Percentiles rank a stretch among this genome's conserved stretches.
phyloP scores from a whole-genome alignment of 129 eudicot genomes.

The Rutidosis leptorrhynchoides region DNA sequence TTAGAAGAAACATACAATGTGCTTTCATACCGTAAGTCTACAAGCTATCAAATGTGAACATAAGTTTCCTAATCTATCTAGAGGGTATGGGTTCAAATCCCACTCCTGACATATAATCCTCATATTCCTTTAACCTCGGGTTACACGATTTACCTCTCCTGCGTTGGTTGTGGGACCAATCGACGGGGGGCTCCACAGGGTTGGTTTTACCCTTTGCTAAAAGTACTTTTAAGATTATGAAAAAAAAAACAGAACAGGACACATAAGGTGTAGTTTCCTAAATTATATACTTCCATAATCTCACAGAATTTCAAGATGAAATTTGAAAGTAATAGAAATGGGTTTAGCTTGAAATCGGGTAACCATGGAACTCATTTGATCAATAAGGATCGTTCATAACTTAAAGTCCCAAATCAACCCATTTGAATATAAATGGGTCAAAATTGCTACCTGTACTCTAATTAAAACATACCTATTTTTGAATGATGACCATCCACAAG shows the following conservation, averaged over 20 bases:
- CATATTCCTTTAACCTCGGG: too few species aligned
- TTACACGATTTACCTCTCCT: too few species aligned
- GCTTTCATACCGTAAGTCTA: neutral
- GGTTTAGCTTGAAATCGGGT: neutral
- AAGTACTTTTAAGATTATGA: neutral
- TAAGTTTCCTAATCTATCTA: too few species aligned
- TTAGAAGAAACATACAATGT: neutral
- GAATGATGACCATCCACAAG: conserved; percentile 95
- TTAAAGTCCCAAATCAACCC: neutral
- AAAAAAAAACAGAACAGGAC: neutral
- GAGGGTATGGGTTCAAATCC: too few species aligned
- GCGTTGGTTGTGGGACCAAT: too few species aligned
- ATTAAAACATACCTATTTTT: conserved; percentile 66
- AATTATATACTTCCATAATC: neutral
- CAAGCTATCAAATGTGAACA: conserved; percentile 3
- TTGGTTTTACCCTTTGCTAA: too few species aligned
- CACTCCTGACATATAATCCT: too few species aligned
- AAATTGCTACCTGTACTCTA: neutral
- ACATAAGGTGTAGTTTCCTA: neutral
- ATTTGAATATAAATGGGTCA: neutral
- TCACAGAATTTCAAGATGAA: neutral
- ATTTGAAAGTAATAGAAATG: neutral
- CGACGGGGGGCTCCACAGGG: too few species aligned
- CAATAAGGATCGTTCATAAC: neutral
- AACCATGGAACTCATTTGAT: neutral